These are phyloP conservation scores for Claviceps sp. DNA, from an alignment of 2,329 filamentous ascomycete genomes.

Conservation along the genomic window DNA sequence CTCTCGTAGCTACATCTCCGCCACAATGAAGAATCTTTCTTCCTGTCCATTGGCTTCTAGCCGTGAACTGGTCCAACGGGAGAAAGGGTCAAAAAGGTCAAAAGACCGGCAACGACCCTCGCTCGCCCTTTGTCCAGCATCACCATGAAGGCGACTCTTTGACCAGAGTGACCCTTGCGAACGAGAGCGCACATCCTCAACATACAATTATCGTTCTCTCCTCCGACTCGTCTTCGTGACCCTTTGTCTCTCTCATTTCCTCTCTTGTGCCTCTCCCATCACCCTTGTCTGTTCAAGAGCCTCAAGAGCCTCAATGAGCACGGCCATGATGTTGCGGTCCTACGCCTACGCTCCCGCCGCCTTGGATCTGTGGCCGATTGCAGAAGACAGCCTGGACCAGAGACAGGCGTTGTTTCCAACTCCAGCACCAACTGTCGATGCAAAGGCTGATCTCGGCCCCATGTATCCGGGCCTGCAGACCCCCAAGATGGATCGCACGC, in stretches of 20 bases:
- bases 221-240: background rate
- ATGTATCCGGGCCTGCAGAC: slow-evolving; percentile 21
- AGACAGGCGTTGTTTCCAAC: slow-evolving; percentile 5
- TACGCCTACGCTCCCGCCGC: slow-evolving; percentile 4
- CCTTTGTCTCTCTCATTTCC: background rate
- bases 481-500: slow-evolving; percentile 10
- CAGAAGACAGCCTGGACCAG: slow-evolving; percentile 5
- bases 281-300: background rate
- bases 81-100: background rate
- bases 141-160: background rate
- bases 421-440: slow-evolving; percentile 8
- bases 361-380: slow-evolving; percentile 7
- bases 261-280: too few relatives aligned
- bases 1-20: background rate
- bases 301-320: slow-evolving; percentile 10
- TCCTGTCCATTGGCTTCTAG: background rate
- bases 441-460: slow-evolving; percentile 14
- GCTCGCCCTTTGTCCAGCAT: background rate
- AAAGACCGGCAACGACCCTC: background rate
- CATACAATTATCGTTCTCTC: background rate
- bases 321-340: slow-evolving; percentile 7
- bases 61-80: background rate
- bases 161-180: background rate
- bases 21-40: background rate
- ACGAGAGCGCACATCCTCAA: background rate